Percentiles rank a stretch among this genome's conserved stretches.
Conservation (phyloP, 1,284 basidiomycete species). For the Leccinum subfulvum region DNA sequence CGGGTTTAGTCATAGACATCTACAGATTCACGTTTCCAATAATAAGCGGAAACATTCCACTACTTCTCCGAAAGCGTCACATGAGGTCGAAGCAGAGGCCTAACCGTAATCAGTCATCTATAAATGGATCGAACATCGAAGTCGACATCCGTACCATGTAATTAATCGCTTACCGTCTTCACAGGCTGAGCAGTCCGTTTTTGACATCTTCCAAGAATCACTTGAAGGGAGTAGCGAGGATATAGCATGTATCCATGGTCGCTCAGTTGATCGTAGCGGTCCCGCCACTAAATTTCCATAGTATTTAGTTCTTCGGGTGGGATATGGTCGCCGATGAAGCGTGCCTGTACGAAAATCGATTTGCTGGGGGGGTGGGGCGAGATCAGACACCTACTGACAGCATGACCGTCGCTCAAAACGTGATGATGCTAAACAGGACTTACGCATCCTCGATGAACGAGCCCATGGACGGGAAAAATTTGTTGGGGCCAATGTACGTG, state of each 20-base stretch:
- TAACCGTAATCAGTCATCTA: conserved; percentile 25
- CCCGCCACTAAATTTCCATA: conserved; percentile 17
- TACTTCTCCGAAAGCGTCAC: conserved; percentile 36
- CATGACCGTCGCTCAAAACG: too few relatives aligned
- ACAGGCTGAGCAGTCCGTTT: background rate
- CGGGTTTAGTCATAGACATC: background rate
- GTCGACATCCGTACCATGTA: background rate
- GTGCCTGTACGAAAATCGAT: too few relatives aligned
- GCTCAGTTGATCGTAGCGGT: conserved; percentile 26
- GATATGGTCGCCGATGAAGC: background rate
- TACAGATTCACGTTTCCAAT: conserved; percentile 25
- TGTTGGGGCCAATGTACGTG: too few relatives aligned
- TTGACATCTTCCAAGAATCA: conserved; percentile 27
- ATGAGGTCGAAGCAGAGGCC: conserved; percentile 36
- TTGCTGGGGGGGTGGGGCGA: too few relatives aligned
- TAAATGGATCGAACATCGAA: too few relatives aligned
- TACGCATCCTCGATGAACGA: too few relatives aligned
- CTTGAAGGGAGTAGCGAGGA: conserved; percentile 36
- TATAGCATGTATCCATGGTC: conserved; percentile 37
- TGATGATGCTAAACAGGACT: too few relatives aligned
- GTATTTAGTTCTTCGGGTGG: conserved; percentile 12
- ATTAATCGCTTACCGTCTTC: too few relatives aligned
- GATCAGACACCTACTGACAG: too few relatives aligned
- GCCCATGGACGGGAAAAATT: too few relatives aligned
- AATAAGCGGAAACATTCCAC: conserved; percentile 36